Base-by-base conservation (phyloP, 768 basidiomycete genomes). In the Paxillus rubicundulus region DNA sequence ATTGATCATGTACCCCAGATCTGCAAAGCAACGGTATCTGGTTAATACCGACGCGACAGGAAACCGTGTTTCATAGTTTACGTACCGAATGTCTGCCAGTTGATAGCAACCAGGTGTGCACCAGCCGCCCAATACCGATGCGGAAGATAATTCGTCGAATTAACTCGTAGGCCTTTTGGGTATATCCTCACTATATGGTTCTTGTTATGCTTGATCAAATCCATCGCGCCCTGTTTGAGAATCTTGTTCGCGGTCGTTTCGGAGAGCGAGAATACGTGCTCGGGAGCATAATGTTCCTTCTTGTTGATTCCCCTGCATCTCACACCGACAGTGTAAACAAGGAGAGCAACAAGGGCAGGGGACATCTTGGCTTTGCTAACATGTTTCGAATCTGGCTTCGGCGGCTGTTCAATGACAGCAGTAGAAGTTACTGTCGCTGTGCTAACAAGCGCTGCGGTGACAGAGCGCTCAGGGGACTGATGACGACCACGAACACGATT, bases 41-140 rank as follows among this genome's bases (percentile, higher is more conserved):
- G 27, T 52, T n/a, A 53, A 46, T 27, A 38, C 21, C 44, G 50
- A 13, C 20, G 32, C 48, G 14, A 52, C 37, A 17, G 30, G 38
- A 27, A 27, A 27, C 37, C 20, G 39, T 6, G 18, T 28, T 27
- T 5, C 10, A 9, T 5, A 13, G 24, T 34, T 37, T 1, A 74
- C 85, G 50, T 63, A 95, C 93, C 94, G 58, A 86, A 86, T 0
- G 94, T 98, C 70, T 99, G 96, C 93, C 94, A 98, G 69, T 99
- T 99, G 49, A 99, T 78, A 8, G 96, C 93, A 0, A 94, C 93
- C 5, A 98, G 70, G 68, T 98, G 95, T 12, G 84, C 81, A 0
- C 96, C 96, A 2, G 84, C 84, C 1, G 84, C 82, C 96, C 96
- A 99, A 65, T 84, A 94, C 16, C 84, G 79, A 69, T 93, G 86